Evolutionary conservation across 495 filamentous ascomycete species (phyloP).

Genomic region (Aspergillus heteromorphus): DNA sequence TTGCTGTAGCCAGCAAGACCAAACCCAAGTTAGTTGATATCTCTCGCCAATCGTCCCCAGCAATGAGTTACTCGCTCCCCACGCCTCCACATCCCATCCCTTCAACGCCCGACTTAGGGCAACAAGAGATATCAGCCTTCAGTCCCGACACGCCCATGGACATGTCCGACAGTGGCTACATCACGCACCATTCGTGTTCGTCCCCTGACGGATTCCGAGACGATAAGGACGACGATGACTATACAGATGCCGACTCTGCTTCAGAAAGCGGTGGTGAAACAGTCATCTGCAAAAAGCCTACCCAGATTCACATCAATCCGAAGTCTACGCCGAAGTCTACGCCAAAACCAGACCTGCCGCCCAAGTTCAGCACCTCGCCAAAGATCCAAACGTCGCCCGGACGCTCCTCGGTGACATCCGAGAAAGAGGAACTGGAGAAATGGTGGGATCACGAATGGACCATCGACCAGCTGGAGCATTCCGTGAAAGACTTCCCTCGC

Average conservation of each 20-base stretch:
- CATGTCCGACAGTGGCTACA: slow-evolving; percentile 37
- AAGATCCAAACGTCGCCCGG: slow-evolving; percentile 21
- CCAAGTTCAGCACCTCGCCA: slow-evolving; percentile 12
- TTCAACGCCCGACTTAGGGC: slow-evolving; percentile 36
- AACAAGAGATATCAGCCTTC: slow-evolving; percentile 42
- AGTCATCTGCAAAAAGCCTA: slow-evolving; percentile 22
- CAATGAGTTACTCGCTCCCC: slow-evolving; percentile 22
- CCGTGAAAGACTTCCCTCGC: slow-evolving; percentile 38
- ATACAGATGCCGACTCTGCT: slow-evolving; percentile 26
- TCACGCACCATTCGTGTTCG: slow-evolving; percentile 24
- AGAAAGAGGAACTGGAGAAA: slow-evolving; percentile 31
- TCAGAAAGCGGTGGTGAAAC: slow-evolving; percentile 29
- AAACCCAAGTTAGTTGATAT: slow-evolving; percentile 42
- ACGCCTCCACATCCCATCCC: slow-evolving; percentile 22
- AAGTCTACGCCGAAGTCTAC: slow-evolving; percentile 13
- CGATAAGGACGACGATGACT: slow-evolving; percentile 26
- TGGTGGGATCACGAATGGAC: slow-evolving; percentile 45
- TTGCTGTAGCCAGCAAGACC: slow-evolving; percentile 37
- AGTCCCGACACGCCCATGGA: slow-evolving; percentile 42
- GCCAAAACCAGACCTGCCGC: slow-evolving; percentile 21
- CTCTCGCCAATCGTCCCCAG: slow-evolving; percentile 35
- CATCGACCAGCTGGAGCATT: slow-evolving; percentile 39
- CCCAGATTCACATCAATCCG: slow-evolving; percentile 15
- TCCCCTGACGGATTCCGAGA: slow-evolving; percentile 24
- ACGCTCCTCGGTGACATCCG: slow-evolving; percentile 20